Evolutionary conservation across 75 land plant species (phyloP).

Genomic region (Chamaecyparis obtusa): DNA sequence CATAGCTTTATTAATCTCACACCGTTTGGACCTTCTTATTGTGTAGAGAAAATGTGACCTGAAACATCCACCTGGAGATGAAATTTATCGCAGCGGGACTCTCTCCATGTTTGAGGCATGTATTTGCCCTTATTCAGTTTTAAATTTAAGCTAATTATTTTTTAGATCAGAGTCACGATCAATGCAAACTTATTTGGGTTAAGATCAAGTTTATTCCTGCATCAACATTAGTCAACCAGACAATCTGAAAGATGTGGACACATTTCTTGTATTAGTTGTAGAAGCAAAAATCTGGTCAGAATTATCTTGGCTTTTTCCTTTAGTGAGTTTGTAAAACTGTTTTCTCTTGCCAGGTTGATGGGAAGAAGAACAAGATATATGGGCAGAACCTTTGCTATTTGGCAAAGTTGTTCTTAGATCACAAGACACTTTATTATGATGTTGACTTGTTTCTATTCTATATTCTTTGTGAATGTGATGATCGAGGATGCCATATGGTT

Average conservation of each 20-base stretch:
- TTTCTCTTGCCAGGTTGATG: constrained; percentile 73
- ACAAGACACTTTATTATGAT: constrained; percentile 96
- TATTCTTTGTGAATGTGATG: constrained; percentile 97
- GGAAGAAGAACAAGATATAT: constrained; percentile 94
- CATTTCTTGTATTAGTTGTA: neutral
- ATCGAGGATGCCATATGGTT: constrained; percentile 98
- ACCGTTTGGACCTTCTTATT: neutral
- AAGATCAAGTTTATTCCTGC: neutral
- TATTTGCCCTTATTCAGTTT: neutral
- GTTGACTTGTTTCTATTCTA: constrained; percentile 93
- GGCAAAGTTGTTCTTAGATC: constrained; percentile 93
- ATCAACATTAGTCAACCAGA: neutral
- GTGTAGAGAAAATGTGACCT: constrained; percentile 90
- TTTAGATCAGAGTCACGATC: neutral
- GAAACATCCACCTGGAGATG: constrained; percentile 99
- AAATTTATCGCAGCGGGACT: constrained; percentile 89
- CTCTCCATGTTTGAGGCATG: constrained; percentile 95
- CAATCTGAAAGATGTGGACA: neutral
- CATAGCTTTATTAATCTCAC: neutral
- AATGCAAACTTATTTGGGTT: neutral
- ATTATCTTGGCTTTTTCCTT: neutral
- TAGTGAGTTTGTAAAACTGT: neutral
- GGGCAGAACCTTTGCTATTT: constrained; percentile 92
- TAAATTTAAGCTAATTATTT: neutral
- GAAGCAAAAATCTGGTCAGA: neutral